Evolutionary conservation across 768 basidiomycete genomes (phyloP).

Genomic region (Tubosaeta brunneosetosa): DNA sequence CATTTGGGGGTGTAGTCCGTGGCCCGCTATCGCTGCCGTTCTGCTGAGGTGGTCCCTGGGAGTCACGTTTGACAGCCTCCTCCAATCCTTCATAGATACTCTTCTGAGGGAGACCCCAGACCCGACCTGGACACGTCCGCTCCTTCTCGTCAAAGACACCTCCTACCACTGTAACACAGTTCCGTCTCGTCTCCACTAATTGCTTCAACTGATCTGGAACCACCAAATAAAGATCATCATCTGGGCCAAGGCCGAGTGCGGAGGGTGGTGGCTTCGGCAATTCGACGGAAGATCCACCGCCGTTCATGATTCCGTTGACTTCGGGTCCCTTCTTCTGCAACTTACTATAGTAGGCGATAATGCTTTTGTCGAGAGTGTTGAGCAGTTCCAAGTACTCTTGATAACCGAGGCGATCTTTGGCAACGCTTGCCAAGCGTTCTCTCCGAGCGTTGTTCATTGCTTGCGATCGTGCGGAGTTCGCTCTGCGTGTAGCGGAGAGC

Average conservation of each 20-base stretch:
- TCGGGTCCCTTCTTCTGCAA: slow-evolving; percentile 63
- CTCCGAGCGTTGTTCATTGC: slow-evolving; percentile 83
- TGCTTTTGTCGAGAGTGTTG: slow-evolving; percentile 83
- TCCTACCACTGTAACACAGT: too few species aligned
- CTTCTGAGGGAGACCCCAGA: too few species aligned
- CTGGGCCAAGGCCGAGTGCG: slow-evolving; percentile 63
- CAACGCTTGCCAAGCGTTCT: slow-evolving; percentile 63
- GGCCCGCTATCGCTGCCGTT: slow-evolving; percentile 15
- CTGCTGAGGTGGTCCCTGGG: slow-evolving; percentile 22
- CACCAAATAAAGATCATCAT: slow-evolving; percentile 58
- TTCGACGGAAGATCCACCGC: slow-evolving; percentile 30
- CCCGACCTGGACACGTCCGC: too few species aligned
- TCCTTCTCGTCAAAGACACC: too few species aligned
- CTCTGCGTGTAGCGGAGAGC: slow-evolving; percentile 85
- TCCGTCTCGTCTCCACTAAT: slow-evolving; percentile 68
- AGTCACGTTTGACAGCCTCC: slow-evolving; percentile 48
- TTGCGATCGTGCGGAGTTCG: slow-evolving; percentile 69
- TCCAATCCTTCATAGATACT: slow-evolving; percentile 73
- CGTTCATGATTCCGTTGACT: slow-evolving; percentile 30
- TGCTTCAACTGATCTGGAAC: slow-evolving; percentile 66
- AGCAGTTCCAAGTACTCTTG: slow-evolving; percentile 86
- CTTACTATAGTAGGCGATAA: slow-evolving; percentile 67
- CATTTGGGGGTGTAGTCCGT: slow-evolving; percentile 38
- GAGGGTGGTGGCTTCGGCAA: slow-evolving; percentile 61
- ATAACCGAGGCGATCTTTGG: slow-evolving; percentile 83